Evolutionary conservation across 176 grass and related monocot species (phyloP), one percentile per base, ranked within the genome.

Genomic region (Miscanthus lutarioriparius): DNA sequence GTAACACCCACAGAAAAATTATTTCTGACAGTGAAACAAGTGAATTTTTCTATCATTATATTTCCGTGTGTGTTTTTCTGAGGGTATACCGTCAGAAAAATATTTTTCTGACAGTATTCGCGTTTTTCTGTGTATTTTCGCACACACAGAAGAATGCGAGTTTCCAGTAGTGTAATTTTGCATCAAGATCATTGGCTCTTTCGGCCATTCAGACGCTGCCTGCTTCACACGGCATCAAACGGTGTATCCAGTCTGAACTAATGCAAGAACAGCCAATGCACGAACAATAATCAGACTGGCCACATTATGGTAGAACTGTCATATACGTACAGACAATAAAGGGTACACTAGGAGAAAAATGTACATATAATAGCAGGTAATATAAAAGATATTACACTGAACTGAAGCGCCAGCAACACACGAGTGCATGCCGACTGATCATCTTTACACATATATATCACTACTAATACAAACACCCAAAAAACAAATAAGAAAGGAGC

Each of bases 401-500:
- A 65, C 27, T 83, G 88, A 86, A 90, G 88, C 88, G 88, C 88
- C 88, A 83, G 84, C 84, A 83, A 65, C 61, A 78, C 78, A 77
- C 72, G 16, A 62, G 77, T 81, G 72, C 64, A 85, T 77, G 83
- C 88, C 88, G 88, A 89, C 77, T 85, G 70, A 48, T 76, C 43
- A 72, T 36, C 12, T 41, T 77, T 72, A 41, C 75, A 77, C 33
- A 78, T 14, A 22, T 14, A 69, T 17, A 73, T 9, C 11, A 35
- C 20, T 35, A 78, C 5, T 56, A 59, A 82, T 28, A 54, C 67
- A 86, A 74, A 17, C 67, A 49, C 45, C 13, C 8, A 53, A 19
- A 41, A 61, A 23, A 4, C 12, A 65, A 28, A 61, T 30, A 23
- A 47, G 17, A 49, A 72, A 28, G 22, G 16, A 35, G 30, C 13